These are phyloP conservation scores for Pogostemon cablin DNA, from an alignment of 257 asterid species.

Conservation along the genomic window DNA sequence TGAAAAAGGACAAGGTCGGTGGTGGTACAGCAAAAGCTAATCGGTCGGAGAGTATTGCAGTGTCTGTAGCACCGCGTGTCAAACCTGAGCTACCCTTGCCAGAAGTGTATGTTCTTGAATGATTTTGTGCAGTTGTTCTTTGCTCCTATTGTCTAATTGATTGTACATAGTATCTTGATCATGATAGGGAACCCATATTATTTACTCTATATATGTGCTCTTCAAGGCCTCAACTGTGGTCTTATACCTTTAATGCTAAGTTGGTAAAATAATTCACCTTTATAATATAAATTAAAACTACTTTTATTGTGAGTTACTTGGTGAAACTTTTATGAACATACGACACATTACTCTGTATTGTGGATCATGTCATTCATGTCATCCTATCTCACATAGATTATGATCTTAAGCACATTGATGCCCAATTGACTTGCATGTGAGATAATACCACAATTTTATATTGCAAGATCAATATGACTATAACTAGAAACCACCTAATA, in stretches of 20 bases:
- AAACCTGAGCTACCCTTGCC: constrained; percentile 90
- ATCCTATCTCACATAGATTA: constrained; percentile 9
- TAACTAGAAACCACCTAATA: background rate
- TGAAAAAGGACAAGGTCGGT: constrained; percentile 80
- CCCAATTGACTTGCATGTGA: background rate
- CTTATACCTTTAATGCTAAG: constrained; percentile 13
- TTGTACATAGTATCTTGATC: constrained; percentile 10
- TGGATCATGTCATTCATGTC: background rate
- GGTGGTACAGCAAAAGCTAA: constrained; percentile 74
- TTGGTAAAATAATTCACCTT: background rate
- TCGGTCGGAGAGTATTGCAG: constrained; percentile 65
- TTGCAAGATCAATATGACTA: background rate
- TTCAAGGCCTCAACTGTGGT: background rate
- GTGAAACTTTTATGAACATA: background rate
- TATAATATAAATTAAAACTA: background rate
- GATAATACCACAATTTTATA: background rate
- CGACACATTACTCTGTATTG: constrained; percentile 9
- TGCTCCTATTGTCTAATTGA: constrained; percentile 5
- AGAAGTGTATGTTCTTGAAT: constrained; percentile 54
- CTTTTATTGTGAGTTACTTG: background rate
- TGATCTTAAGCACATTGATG: constrained; percentile 1
- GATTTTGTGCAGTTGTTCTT: constrained; percentile 25
- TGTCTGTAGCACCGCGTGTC: constrained; percentile 80
- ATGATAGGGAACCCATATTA: constrained; percentile 18
- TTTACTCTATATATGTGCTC: background rate